A percentile compares a stretch with the other conserved stretches of the same genome.
Evolutionary conservation across 2,329 filamentous ascomycete genomes (phyloP).

Genomic region (Ustulina deusta): DNA sequence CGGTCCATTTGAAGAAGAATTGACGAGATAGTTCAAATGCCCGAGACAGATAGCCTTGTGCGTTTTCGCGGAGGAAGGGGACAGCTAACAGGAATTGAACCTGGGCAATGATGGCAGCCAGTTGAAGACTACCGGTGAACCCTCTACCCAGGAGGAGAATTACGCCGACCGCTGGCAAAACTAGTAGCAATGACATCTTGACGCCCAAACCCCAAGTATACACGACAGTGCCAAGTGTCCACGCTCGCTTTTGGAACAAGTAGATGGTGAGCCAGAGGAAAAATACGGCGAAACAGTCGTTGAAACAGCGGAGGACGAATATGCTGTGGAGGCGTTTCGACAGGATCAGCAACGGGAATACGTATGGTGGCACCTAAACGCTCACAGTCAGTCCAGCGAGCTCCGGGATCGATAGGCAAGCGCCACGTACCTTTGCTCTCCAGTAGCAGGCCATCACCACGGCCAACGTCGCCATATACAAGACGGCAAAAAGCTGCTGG

Average conservation of each 20-base stretch:
- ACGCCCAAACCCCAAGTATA: slow-evolving; percentile 87
- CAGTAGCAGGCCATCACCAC: slow-evolving; percentile 87
- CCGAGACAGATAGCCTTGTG: slow-evolving; percentile 78
- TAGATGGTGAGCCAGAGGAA: slow-evolving; percentile 87
- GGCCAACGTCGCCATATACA: slow-evolving; percentile 82
- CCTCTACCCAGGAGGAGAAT: slow-evolving; percentile 81
- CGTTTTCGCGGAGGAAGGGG: slow-evolving; percentile 77
- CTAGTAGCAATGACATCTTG: slow-evolving; percentile 92
- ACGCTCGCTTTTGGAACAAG: slow-evolving; percentile 78
- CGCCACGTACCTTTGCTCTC: slow-evolving; percentile 70
- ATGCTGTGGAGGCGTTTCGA: slow-evolving; percentile 96
- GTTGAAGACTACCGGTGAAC: slow-evolving; percentile 71
- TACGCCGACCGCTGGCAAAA: slow-evolving; percentile 82
- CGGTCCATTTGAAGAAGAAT: slow-evolving; percentile 98
- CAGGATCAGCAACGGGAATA: slow-evolving; percentile 85
- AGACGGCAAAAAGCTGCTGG: slow-evolving; percentile 83
- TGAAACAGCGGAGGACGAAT: slow-evolving; percentile 92
- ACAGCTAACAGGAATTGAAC: slow-evolving; percentile 76
- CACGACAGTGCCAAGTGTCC: slow-evolving; percentile 77
- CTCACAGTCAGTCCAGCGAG: slow-evolving; percentile 8
- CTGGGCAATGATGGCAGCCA: slow-evolving; percentile 78
- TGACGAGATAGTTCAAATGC: slow-evolving; percentile 92
- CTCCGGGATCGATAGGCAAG: not conserved
- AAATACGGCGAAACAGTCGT: slow-evolving; percentile 89
- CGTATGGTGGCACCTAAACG: slow-evolving; percentile 80